Percentiles rank a stretch among this genome's conserved stretches.
Evolutionary conservation across 73 alveolate genomes (phyloP).

Genomic region (Tetrahymena malaccensis): DNA sequence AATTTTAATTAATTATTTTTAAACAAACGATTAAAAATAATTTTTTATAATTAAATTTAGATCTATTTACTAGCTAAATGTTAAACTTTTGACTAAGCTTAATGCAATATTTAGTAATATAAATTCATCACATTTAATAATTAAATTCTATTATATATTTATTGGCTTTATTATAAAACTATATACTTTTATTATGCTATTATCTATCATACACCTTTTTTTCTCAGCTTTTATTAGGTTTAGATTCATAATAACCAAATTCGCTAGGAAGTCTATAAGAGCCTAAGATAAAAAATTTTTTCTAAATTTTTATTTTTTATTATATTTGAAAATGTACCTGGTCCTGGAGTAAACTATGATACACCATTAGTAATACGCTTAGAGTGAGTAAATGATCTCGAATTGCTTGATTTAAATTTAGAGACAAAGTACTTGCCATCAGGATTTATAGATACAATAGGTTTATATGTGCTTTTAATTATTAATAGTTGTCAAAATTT

Average conservation of each 20-base stretch:
- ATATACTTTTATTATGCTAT: neutral
- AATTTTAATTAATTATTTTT: too few species aligned
- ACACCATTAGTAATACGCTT: neutral
- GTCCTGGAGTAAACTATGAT: neutral
- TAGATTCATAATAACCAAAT: neutral
- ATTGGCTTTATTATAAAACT: neutral
- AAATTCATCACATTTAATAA: neutral
- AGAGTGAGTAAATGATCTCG: neutral
- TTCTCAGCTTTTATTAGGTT: neutral
- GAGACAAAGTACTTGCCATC: neutral
- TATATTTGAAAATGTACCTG: neutral
- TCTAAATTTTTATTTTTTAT: neutral
- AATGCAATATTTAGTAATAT: neutral
- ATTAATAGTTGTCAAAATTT: neutral
- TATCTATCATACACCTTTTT: neutral
- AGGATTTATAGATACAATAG: neutral
- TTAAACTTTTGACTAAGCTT: neutral
- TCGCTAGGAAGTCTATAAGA: neutral
- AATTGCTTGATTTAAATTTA: neutral
- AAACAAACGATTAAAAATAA: too few species aligned
- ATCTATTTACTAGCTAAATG: neutral
- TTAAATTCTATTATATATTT: neutral
- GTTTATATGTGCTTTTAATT: neutral
- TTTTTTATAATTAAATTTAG: too few species aligned
- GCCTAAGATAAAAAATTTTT: neutral